A percentile compares a stretch with the other conserved stretches of the same genome.
Evolutionary conservation across 2,329 filamentous ascomycete genomes (phyloP).

Genomic region (Talaromyces amestolkiae): DNA sequence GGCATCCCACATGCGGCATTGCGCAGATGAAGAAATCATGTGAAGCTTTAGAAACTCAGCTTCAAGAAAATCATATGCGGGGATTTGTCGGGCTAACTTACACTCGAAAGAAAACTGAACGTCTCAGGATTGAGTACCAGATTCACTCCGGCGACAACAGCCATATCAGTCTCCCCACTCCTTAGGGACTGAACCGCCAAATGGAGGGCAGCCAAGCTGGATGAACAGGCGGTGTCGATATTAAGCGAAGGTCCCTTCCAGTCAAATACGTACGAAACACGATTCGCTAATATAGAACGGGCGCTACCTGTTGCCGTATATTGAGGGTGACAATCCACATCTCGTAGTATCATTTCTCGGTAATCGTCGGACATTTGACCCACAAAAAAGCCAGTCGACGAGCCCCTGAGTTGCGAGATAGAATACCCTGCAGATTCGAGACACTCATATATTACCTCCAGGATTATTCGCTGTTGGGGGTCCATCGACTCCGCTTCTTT

Average conservation of each 20-base stretch:
- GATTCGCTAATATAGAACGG: conserved; percentile 40
- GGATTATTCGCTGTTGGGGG: conserved; percentile 27
- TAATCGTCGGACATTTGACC: conserved; percentile 29
- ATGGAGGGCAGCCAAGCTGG: conserved; percentile 39
- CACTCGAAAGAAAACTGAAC: conserved; percentile 26
- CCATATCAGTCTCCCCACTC: conserved; percentile 27
- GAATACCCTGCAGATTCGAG: conserved; percentile 24
- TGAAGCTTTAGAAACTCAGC: conserved; percentile 27
- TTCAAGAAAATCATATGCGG: too few species aligned
- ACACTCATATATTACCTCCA: conserved; percentile 45
- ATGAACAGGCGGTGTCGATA: conserved; percentile 49
- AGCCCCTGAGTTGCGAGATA: conserved; percentile 25
- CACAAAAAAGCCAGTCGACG: conserved; percentile 29
- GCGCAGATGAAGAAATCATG: conserved; percentile 53
- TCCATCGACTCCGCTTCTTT: conserved; percentile 34
- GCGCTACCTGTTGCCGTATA: conserved; percentile 31
- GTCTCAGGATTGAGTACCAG: conserved; percentile 31
- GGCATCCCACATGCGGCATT: conserved; percentile 50
- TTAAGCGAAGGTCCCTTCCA: conserved; percentile 43
- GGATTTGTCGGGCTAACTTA: neutral
- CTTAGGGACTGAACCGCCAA: conserved; percentile 32
- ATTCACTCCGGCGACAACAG: conserved; percentile 27
- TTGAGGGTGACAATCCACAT: conserved; percentile 19
- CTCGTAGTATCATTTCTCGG: conserved; percentile 18
- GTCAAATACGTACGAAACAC: conserved; percentile 42